Evolutionary conservation across 2,329 filamentous ascomycete species (phyloP), one percentile per base, ranked within the genome.

Genomic region (Colletotrichum eremochloae): DNA sequence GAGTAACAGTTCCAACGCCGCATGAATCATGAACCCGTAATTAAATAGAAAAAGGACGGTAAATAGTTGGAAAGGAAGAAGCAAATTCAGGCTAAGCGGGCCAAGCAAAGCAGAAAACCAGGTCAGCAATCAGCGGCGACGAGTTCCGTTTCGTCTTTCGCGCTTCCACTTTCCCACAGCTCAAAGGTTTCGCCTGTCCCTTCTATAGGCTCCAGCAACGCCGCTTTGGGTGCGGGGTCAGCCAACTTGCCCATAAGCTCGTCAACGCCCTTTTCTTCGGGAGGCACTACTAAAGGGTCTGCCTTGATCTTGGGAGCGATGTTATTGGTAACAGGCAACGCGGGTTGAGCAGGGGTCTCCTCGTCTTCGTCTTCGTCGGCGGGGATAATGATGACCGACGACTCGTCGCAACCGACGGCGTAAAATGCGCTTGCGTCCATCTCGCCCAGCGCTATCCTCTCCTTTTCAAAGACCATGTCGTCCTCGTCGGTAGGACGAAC

Each of bases 121-220:
- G 3, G 24, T 77, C 71, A 79, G 75, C 78, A 79, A 60, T 75
- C 77, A 0, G 75, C 68, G 24, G 68, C 64, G 12, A n/a, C 72
- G 31, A 72, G 67, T 69, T 86, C 86, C 1, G 80, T 77, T 68
- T 89, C 91, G 60, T 90, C 91, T 75, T 89, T 88, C 36, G 87
- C 86, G 79, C 90, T 93, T 36, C 86, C 87, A 77, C 91, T 93
- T 80, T 93, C 92, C 91, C 91, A 93, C 20, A 94, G 85, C 76
- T 92, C 90, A 76, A 93, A 90, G 78, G 82, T 86, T 76, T 90
- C 88, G 52, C 86, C 88, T 0, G 88, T 87, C 58, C 87, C 89
- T 65, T 91, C 88, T 6, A 91, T 84, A 0, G 88, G 86, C 67
- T 87, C 80, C 18, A 91, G 80, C 2, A 88, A 77, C 1, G 86